Conservation (phyloP, 2,329 filamentous ascomycete genomes). For the Aspergillus hortae region DNA sequence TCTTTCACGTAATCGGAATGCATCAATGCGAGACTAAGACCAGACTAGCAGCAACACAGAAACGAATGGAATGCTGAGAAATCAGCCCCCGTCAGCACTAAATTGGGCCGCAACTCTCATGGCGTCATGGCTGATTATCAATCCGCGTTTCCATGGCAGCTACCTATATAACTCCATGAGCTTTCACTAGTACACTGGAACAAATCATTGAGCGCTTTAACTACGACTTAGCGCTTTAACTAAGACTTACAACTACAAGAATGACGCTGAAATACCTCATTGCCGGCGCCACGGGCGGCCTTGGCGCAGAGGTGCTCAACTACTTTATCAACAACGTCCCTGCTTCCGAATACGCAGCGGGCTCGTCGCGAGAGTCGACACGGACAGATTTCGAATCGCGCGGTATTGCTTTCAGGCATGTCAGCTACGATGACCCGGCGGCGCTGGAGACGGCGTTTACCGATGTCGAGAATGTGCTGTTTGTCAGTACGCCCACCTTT, state of each 20-base stretch:
- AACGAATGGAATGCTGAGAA: no score
- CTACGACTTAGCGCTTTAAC: no score
- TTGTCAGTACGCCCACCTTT: constrained; percentile 54
- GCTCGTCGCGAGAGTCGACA: constrained; percentile 46
- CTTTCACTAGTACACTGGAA: no score
- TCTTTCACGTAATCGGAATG: no score
- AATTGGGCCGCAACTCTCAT: no score
- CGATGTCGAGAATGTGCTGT: constrained; percentile 53
- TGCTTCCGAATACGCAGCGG: constrained; percentile 46
- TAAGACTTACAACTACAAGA: not conserved
- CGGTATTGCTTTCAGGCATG: constrained; percentile 50
- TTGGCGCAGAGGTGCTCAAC: constrained; percentile 31
- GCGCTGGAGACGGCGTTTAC: constrained; percentile 48
- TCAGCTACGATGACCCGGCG: constrained; percentile 49
- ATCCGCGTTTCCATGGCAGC: no score
- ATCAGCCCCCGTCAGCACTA: no score
- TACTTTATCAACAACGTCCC: constrained; percentile 35
- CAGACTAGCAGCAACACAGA: no score
- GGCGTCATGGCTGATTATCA: no score
- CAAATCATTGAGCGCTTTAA: no score
- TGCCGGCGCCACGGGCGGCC: constrained; percentile 36
- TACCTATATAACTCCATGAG: no score
- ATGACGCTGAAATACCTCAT: constrained; percentile 38
- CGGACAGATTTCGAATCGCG: constrained; percentile 36
- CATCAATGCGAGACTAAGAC: no score